Conservation (phyloP, 129 eudicot species). For the Artemisia tridentata region DNA sequence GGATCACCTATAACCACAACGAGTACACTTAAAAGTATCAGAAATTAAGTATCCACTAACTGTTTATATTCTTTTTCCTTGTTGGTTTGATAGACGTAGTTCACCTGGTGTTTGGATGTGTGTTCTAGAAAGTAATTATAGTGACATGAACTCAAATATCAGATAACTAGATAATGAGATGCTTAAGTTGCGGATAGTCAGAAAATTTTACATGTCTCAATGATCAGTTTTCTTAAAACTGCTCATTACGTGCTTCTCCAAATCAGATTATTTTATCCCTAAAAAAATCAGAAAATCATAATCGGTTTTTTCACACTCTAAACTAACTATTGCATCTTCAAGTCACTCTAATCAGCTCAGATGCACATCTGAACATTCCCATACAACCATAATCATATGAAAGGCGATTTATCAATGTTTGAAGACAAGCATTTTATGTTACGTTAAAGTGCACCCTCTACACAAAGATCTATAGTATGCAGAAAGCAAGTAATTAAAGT, state of each 20-base stretch:
- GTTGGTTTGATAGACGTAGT: neutral
- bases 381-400: too few species aligned
- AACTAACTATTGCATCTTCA: neutral
- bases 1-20: slow-evolving; percentile 65
- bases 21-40: too few species aligned
- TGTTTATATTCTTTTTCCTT: neutral
- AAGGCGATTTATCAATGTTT: too few species aligned
- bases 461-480: too few species aligned
- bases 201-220: too few species aligned
- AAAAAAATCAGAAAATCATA: neutral
- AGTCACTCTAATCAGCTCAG: neutral
- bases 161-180: too few species aligned
- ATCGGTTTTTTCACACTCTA: neutral
- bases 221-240: too few species aligned
- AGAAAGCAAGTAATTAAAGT: neutral
- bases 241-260: neutral
- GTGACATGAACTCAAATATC: neutral
- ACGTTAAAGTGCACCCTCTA: too few species aligned
- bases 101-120: slow-evolving; percentile 3
- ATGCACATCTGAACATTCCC: too few species aligned
- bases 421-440: too few species aligned
- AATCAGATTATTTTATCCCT: neutral
- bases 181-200: neutral
- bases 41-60: too few species aligned
- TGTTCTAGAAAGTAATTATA: neutral